Evolutionary conservation across 1,284 basidiomycete genomes (phyloP), one percentile per base, ranked within the genome.

Genomic region (Rhodotorula sp.): DNA sequence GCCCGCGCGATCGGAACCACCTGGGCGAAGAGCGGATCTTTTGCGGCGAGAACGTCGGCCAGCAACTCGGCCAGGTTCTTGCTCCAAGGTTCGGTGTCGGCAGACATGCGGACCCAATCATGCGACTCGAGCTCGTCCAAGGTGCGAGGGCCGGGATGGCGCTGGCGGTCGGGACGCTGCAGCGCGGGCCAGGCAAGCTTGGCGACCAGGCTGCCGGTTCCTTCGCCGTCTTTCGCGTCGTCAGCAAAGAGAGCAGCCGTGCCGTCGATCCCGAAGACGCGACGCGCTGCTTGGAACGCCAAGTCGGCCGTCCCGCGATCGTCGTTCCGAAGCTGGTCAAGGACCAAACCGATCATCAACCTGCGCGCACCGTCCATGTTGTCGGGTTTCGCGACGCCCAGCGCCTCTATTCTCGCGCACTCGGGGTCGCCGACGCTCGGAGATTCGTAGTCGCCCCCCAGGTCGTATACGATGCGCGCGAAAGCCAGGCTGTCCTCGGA

Each of bases 11-110:
- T 84, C 6, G 84, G 81, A 2, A 82, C 80, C 0, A 95, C 80
- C 63, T 91, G 88, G 18, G 84, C 84, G 77, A 88, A 96, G 79
- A 94, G 90, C 0, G 81, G 76, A 70, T 89, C 86, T 4, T 81
- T 78, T 1, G 76, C 75, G 3, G 86, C 83, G 3, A 92, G 82
- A 17, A 86, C 79, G 24, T 89, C 85, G 73, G 86, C 86, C 29
- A 96, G 80, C 4, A 89, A 79, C 0, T 82, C 82, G 0, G 90
- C 84, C 12, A 94, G 76, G 15, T 83, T 80, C 15, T 84, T 82
- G 18, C 92, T 84, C 94, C 94, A 97, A 22, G 64, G 66, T 24
- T 83, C 64, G 76, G 88, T 90, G 58, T 87, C 82, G 4, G 69
- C 73, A 2, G 84, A 79, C 6, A 53, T 37, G 10, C 57, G 45